Conservation (phyloP, 2,329 filamentous ascomycete genomes). For the Akanthomyces dipterigenus region DNA sequence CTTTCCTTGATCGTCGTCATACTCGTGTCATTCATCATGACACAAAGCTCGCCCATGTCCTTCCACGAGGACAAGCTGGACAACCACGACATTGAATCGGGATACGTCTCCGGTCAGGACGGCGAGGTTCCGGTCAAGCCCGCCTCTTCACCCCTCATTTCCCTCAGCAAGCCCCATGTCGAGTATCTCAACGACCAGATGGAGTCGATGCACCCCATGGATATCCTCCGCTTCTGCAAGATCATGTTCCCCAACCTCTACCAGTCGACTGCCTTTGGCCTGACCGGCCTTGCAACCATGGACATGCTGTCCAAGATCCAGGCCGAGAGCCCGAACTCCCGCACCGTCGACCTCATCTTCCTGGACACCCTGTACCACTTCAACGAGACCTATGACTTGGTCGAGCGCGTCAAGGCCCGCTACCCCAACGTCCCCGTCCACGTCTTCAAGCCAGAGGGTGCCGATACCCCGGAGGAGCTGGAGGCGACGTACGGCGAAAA, state of each 20-base stretch:
- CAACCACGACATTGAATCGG: constrained; percentile 61
- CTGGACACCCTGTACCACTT: constrained; percentile 82
- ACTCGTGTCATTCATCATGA: constrained; percentile 31
- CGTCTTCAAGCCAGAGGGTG: constrained; percentile 79
- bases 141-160: constrained; percentile 60
- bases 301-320: constrained; percentile 79
- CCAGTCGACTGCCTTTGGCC: constrained; percentile 77
- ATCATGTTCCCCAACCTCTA: constrained; percentile 84
- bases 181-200: constrained; percentile 87
- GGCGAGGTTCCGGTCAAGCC: constrained; percentile 30
- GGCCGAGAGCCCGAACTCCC: constrained; percentile 53
- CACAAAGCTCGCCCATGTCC: constrained; percentile 33
- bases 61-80: constrained; percentile 35
- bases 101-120: constrained; percentile 61
- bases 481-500: constrained; percentile 72
- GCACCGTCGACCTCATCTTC: constrained; percentile 64
- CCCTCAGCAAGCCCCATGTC: constrained; percentile 81
- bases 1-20: constrained; percentile 10
- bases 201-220: constrained; percentile 79
- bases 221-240: constrained; percentile 88
- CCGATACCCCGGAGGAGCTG: constrained; percentile 68
- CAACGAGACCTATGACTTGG: constrained; percentile 64
- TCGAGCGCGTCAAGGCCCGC: constrained; percentile 64
- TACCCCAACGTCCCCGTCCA: constrained; percentile 80
- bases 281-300: constrained; percentile 74